Evolutionary conservation across 2,329 filamentous ascomycete genomes (phyloP), one percentile per base, ranked within the genome.

Genomic region (Aspergillus pseudoviridinutans): DNA sequence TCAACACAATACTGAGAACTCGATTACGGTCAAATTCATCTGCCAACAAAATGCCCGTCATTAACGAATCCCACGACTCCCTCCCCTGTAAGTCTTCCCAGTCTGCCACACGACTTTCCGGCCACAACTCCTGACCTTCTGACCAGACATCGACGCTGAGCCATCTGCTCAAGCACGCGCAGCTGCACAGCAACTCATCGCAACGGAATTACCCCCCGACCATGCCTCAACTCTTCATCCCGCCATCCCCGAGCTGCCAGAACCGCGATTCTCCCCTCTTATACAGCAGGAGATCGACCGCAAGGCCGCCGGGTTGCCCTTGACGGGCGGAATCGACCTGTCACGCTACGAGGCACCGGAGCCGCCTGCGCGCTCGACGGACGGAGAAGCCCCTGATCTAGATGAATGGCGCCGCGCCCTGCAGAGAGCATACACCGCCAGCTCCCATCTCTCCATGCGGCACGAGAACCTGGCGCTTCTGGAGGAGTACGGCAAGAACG

Each of bases 301-400:
- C 63, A 80, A 92, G 58, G 78, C 84, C 49, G 70, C 80, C n/a
- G 79, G 82, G 55, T 70, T 80, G n/a, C 82, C 87, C 1, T 76
- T 90, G 56, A 71, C 75, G 0, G 83, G 74, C 41, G 85, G 84
- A 54, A 86, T 96, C 66, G 89, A 96, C 73, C 80, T 91, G 20
- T 78, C 83, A 47, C 91, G 92, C 65, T 97, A 97, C 82, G 90
- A 96, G 76, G 84, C 87, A 2, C 85, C 91, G 38, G 84, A 90
- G 22, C 76, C 84, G 35, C 79, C 84, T 14, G 77, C 76, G 44
- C 75, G 76, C 41, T 68, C 76, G 35, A 66, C 73, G 12, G 67
- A 68, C 44, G 66, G 44, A 24, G 44, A 69, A 8, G 54, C 65
- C 5, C 68, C 72, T 6, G 65, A 78, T 1, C 61, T 77, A 20